Evolutionary conservation across 495 filamentous ascomycete species (phyloP), one percentile per base, ranked within the genome.

Genomic region (Tuber melanosporum): DNA sequence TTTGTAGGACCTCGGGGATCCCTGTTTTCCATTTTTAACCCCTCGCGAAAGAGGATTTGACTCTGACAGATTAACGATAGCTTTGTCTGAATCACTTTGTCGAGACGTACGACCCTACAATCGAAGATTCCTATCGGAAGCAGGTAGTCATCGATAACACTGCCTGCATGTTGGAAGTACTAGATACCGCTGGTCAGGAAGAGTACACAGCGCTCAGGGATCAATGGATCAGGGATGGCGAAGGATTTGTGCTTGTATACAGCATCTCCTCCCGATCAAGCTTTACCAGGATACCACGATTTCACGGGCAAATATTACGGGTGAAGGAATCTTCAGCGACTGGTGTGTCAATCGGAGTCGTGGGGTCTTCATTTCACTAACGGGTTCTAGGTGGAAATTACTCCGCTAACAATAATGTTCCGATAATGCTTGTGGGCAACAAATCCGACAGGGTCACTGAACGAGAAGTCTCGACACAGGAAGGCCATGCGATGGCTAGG

Each of bases 161-260:
- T 83, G 92, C 95, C 36, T 98, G 95, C 87, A 98, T 99, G 95
- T 89, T 98, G 81, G 95, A 99, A 86, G 95, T 98, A 52, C 89
- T 99, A 76, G 95, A 99, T 87, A 99, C 96, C 45, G 95, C 95
- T 46, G 95, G 95, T n/a, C 96, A 99, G 85, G 95, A 99, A 86
- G 95, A 99, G 86, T 99, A 99, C 85, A 98, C 94, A 74, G 95
- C 96, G 52, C 87, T 98, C 82, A 89, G 95, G 80, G 95, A 99
- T 84, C 95, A 98, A 86, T 98, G 95, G 95, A 98, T 98, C 82
- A 89, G 96, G 57, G 95, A 98, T 83, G 95, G 95, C 46, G 96
- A 99, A 84, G 95, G 96, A 1, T 98, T 99, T 84, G 92, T 99
- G 10, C 88, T 99, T 73, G 96, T 99, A 70, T 98, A 99, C 88